Percentiles rank a stretch among this genome's conserved stretches.
Evolutionary conservation across 345 rosid genomes (phyloP).

Genomic region (Bretschneidera sinensis): DNA sequence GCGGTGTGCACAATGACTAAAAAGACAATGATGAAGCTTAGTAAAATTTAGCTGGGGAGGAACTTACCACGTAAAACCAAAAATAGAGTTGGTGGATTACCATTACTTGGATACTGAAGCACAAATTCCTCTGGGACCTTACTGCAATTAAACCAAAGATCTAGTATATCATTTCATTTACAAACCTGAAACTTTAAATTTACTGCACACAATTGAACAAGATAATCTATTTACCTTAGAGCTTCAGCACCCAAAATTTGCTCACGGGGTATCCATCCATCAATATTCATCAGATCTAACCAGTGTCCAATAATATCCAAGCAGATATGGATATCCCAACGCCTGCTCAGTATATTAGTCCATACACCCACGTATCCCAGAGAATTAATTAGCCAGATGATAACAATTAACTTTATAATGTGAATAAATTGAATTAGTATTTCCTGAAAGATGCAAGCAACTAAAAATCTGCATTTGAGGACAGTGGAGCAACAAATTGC

Average conservation of each 20-base stretch:
- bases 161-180: constrained; percentile 1
- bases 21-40: constrained; percentile 4
- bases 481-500: constrained; percentile 6
- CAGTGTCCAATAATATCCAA: constrained; percentile 93
- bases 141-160: constrained; percentile 44
- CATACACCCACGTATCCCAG: constrained; percentile 11
- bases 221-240: constrained; percentile 44
- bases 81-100: constrained; percentile 87
- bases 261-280: constrained; percentile 98
- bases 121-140: constrained; percentile 80
- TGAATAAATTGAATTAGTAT: not conserved
- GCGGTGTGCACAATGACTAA: not conserved
- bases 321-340: constrained; percentile 76
- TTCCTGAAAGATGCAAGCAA: constrained; percentile 7
- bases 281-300: constrained; percentile 90
- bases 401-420: constrained; percentile 17
- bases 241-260: constrained; percentile 95
- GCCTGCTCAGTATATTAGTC: constrained; percentile 51
- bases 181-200: constrained; percentile 12
- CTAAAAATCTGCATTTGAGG: not conserved
- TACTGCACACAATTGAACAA: constrained; percentile 12
- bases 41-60: not conserved
- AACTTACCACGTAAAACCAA: constrained; percentile 73
- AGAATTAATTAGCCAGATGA: constrained; percentile 6
- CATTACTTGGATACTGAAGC: constrained; percentile 74